A percentile compares a stretch with the other conserved stretches of the same genome.
Evolutionary conservation across 2,329 filamentous ascomycete genomes (phyloP).

Genomic region (Fusarium buxicola): DNA sequence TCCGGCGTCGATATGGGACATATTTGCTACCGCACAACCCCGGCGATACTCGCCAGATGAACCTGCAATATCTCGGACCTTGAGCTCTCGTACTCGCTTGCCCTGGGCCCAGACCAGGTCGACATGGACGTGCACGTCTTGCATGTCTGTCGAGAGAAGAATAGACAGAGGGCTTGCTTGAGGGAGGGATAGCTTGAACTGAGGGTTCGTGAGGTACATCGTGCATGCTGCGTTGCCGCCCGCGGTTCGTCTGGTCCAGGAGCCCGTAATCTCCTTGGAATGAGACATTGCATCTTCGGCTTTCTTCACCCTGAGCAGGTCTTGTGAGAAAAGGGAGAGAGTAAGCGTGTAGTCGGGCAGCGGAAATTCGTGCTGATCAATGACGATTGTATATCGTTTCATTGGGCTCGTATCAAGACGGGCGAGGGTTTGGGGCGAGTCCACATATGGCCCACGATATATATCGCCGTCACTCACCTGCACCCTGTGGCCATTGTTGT

Average conservation of each 20-base stretch:
- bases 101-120: conserved; percentile 85
- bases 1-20: conserved; percentile 71
- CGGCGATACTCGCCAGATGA: conserved; percentile 91
- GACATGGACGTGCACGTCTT: conserved; percentile 82
- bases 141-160: conserved; percentile 74
- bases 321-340: conserved; percentile 81
- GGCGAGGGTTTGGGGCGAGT: conserved; percentile 91
- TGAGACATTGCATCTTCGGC: conserved; percentile 71
- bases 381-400: conserved; percentile 69
- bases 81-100: conserved; percentile 75
- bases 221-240: conserved; percentile 85
- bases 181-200: conserved; percentile 76
- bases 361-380: conserved; percentile 83
- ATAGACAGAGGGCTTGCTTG: conserved; percentile 73
- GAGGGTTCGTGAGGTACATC: conserved; percentile 86
- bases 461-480: conserved; percentile 78
- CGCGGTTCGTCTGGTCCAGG: conserved; percentile 83
- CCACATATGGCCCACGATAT: conserved; percentile 86
- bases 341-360: conserved; percentile 84
- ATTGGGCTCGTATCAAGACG: conserved; percentile 64
- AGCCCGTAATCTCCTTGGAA: conserved; percentile 68
- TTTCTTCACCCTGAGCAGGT: conserved; percentile 68
- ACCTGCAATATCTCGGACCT: conserved; percentile 80
- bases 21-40: conserved; percentile 78
- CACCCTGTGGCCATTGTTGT: conserved; percentile 76